Base-by-base conservation (phyloP, 345 rosid genomes). In the Capsella bursapastoris region DNA sequence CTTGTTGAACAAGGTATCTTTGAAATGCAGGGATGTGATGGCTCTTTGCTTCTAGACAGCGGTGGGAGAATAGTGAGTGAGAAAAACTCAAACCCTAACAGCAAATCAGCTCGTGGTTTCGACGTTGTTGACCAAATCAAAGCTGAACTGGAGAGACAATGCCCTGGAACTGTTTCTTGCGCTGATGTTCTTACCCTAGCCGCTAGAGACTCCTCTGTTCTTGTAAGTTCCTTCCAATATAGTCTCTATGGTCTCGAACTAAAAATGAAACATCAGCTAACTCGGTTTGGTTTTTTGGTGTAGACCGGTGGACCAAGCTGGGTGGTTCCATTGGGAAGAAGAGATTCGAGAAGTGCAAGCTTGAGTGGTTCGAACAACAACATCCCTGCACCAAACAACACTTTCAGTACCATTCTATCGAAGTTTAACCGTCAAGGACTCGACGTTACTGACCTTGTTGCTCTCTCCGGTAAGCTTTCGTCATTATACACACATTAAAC, bases 121-220 rank as follows among this genome's bases (percentile, higher is more conserved):
- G 90, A 94, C 71, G 91, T 91, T 45, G 49, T 94, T 25, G 93
- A 94, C 49, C 85, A 83, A 76, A 90, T 94, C 72, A 94, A 94
- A 77, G 72, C 83, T 67, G 95, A 90, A 13, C 34, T 91, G 3
- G 98, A 91, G 77, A 85, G 85, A 74, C 84, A 78, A 77, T 91
- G 97, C 49, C 96, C 97, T 65, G 68, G 78, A 15, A 91, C 81
- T 3, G 96, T 94, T 11, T 94, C 98, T 53, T 94, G 96, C 49
- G 97, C 98, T 63, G 97, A 94, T 78, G 76, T 83, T 22, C 13
- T 94, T 72, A 82, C 93, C 48, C 75, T 94, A 59, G 91, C 89
- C 50, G 97, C 97, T 56, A 88, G 98, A 85, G 97, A 94, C 77
- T 90, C 98, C 47, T 87, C 98, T 37, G 85, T 85, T 83, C 86